Conservation (phyloP, 257 asterid species). For the Solanum chaucha region DNA sequence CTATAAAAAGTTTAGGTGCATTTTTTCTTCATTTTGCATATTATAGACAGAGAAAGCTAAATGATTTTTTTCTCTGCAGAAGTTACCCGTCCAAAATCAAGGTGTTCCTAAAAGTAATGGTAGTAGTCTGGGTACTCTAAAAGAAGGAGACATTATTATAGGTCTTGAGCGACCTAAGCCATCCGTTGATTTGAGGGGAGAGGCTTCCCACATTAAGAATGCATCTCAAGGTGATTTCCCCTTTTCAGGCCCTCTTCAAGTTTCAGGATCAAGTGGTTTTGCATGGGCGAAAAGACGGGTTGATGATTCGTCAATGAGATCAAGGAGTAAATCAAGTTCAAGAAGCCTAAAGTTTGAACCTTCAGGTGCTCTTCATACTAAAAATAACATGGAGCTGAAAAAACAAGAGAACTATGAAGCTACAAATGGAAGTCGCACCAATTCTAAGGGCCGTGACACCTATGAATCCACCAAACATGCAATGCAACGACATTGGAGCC, state of each 20-base stretch:
- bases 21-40: not conserved
- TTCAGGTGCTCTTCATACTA: slow-evolving; percentile 39
- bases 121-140: slow-evolving; percentile 12
- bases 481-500: slow-evolving; percentile 64
- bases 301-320: slow-evolving; percentile 55
- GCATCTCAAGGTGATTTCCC: slow-evolving; percentile 84
- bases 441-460: slow-evolving; percentile 35
- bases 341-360: slow-evolving; percentile 80
- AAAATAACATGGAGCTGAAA: slow-evolving; percentile 40
- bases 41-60: not conserved
- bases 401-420: slow-evolving; percentile 39
- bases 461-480: slow-evolving; percentile 33
- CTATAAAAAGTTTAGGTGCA: not conserved
- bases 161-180: slow-evolving; percentile 41
- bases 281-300: slow-evolving; percentile 82
- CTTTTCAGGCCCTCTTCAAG: slow-evolving; percentile 73
- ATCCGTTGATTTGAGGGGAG: slow-evolving; percentile 22
- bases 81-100: slow-evolving; percentile 41
- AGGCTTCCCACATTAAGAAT: slow-evolving; percentile 57
- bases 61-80: slow-evolving; percentile 26
- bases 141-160: slow-evolving; percentile 30
- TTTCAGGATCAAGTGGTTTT: slow-evolving; percentile 87
- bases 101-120: slow-evolving; percentile 25
- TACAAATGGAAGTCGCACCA: slow-evolving; percentile 18
- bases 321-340: slow-evolving; percentile 75